Evolutionary conservation across 2,329 filamentous ascomycete genomes (phyloP), one percentile per base, ranked within the genome.

Genomic region (Dothidotthia symphoricarpi): DNA sequence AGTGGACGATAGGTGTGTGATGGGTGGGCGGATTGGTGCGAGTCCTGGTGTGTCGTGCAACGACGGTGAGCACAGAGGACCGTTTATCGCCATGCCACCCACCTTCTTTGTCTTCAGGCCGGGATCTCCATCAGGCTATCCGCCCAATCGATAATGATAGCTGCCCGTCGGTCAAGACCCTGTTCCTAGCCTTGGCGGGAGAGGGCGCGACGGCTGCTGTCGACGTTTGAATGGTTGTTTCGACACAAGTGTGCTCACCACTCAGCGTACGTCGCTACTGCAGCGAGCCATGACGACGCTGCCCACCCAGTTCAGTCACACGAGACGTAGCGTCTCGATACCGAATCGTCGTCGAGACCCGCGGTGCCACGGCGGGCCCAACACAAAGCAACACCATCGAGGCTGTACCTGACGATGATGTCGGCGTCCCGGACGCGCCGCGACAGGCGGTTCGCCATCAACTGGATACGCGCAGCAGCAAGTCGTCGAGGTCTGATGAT

Each of bases 101-200:
- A 39, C 40, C 33, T 38, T 42, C 50, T 53, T 52, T 55, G 42
- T 41, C 36, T 50, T 55, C 53, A 29, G 37, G 39, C 53, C 39
- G 39, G 42, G 47, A 45, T 13, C 43, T 41, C 35, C 41, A 43
- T 53, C 53, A 60, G 59, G 59, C 59, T 63, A 63, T 58, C 61
- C 55, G 53, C 53, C 62, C 62, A 66, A 66, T 66, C 62, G 62
- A 66, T 66, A 62, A 52, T 58, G 62, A 63, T 65, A 65, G 34
- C 57, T 61, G 51, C 43, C 56, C 59, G 59, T 55, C 46, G 46
- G 36, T 41, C 37, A 34, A 28, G 50, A 48, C 55, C 57, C 57
- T 59, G 59, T 49, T 47, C 46, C 44, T 57, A 39, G 43, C 45
- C 46, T 51, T 47, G 49, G 49, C 49, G 41, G 43, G 32, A 42